These are phyloP conservation scores for Lactarius trivialis DNA, from an alignment of 768 basidiomycete genomes.

Conservation along the genomic window DNA sequence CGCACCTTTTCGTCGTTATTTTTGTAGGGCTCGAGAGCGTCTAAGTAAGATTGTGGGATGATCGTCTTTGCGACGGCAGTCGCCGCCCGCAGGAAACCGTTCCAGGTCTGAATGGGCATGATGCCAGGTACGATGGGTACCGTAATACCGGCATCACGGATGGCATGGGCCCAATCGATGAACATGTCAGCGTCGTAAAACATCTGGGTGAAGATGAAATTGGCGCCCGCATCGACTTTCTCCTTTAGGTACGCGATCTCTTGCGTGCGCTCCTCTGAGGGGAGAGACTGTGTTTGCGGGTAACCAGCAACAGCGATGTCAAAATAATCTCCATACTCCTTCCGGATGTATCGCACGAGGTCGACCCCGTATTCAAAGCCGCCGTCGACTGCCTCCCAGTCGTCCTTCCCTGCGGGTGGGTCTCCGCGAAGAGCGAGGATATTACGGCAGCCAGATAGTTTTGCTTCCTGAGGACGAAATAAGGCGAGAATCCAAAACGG, in stretches of 20 bases:
- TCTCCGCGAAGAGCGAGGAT: slow-evolving; percentile 92
- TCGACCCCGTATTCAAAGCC: slow-evolving; percentile 90
- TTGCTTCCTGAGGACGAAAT: slow-evolving; percentile 64
- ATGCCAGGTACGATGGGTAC: slow-evolving; percentile 92
- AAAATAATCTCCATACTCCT: slow-evolving; percentile 83
- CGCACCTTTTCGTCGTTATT: slow-evolving; percentile 91
- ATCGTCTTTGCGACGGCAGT: slow-evolving; percentile 61
- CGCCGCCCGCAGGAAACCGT: slow-evolving; percentile 84
- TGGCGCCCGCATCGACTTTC: slow-evolving; percentile 84
- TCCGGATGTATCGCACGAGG: slow-evolving; percentile 83
- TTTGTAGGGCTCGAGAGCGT: slow-evolving; percentile 78
- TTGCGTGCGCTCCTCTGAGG: slow-evolving; percentile 62
- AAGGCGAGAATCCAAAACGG: slow-evolving; percentile 6
- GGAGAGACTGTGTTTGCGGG: slow-evolving; percentile 72
- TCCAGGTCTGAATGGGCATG: slow-evolving; percentile 94
- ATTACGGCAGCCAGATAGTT: slow-evolving; percentile 82
- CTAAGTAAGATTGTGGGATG: slow-evolving; percentile 71
- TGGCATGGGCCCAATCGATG: slow-evolving; percentile 80
- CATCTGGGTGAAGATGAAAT: slow-evolving; percentile 98
- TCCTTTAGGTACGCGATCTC: slow-evolving; percentile 86
- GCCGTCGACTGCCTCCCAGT: slow-evolving; percentile 88
- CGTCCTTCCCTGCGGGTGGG: slow-evolving; percentile 79
- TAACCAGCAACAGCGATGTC: slow-evolving; percentile 94
- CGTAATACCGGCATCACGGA: slow-evolving; percentile 80
- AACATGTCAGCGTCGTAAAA: slow-evolving; percentile 94